A percentile compares a stretch with the other conserved stretches of the same genome.
These are phyloP conservation scores for Inonotus obliquus DNA, from an alignment of 1,284 basidiomycete genomes.

Conservation along the genomic window DNA sequence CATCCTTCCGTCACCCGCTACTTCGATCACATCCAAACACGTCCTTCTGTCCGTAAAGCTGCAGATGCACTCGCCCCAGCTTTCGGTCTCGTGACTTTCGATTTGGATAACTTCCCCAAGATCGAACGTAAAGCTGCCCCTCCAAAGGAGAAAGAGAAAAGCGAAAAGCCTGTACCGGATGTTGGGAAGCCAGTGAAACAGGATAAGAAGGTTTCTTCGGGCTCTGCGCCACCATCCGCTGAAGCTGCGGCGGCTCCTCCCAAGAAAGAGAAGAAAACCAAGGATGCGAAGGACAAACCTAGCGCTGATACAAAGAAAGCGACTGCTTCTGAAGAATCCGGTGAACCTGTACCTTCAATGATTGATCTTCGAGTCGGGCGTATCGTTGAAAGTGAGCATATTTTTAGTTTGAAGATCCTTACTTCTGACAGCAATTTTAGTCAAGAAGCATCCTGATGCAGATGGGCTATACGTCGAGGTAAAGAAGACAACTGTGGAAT, in stretches of 20 bases:
- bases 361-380: slow-evolving; percentile 90
- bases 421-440: slow-evolving; percentile 36
- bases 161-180: slow-evolving; percentile 39
- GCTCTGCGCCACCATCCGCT: slow-evolving; percentile 22
- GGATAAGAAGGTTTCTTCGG: slow-evolving; percentile 23
- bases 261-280: slow-evolving; percentile 47
- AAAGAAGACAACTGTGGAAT: neutral
- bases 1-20: slow-evolving; percentile 84
- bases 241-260: slow-evolving; percentile 26
- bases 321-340: slow-evolving; percentile 54
- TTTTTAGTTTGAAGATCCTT: neutral
- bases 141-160: slow-evolving; percentile 81
- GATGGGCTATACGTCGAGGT: slow-evolving; percentile 90
- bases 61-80: slow-evolving; percentile 49
- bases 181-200: slow-evolving; percentile 23
- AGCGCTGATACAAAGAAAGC: slow-evolving; percentile 37
- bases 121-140: slow-evolving; percentile 68
- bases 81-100: slow-evolving; percentile 62
- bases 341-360: slow-evolving; percentile 86
- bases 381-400: slow-evolving; percentile 76
- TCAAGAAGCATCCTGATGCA: slow-evolving; percentile 91
- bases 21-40: slow-evolving; percentile 88
- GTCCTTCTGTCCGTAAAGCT: slow-evolving; percentile 51
- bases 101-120: slow-evolving; percentile 72
- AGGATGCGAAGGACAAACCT: slow-evolving; percentile 35